phyloP scores from a whole-genome alignment of 805 yeast genomes.

The Wickerhamia fluorescens region DNA sequence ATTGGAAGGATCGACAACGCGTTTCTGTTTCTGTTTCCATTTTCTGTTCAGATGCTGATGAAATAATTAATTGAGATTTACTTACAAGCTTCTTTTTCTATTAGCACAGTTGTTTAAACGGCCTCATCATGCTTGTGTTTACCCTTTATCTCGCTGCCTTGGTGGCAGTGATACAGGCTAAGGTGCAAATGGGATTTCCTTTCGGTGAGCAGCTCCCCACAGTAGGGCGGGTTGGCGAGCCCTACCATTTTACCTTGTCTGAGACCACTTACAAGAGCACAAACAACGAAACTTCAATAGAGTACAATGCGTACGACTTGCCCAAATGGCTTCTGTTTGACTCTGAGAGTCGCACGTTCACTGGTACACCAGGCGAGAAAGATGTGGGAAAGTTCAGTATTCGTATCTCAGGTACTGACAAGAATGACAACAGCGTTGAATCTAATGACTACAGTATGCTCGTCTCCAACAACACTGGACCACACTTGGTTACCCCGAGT shows the following conservation, averaged over 20 bases:
- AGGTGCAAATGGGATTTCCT: constrained; percentile 66
- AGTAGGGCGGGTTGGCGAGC: constrained; percentile 65
- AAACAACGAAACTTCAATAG: constrained; percentile 30
- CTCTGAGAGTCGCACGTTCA: constrained; percentile 45
- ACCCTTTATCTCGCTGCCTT: no score
- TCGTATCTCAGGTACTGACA: constrained; percentile 60
- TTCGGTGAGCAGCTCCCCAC: constrained; percentile 79
- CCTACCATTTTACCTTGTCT: constrained; percentile 61
- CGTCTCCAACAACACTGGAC: constrained; percentile 52
- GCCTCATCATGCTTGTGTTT: no score
- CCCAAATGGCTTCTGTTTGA: constrained; percentile 84
- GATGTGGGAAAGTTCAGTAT: constrained; percentile 37
- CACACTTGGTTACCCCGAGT: constrained; percentile 37
- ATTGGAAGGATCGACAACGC: no score
- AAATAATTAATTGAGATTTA: no score
- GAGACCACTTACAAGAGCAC: constrained; percentile 53
- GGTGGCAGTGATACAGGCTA: constrained; percentile 22
- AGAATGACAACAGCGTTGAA: constrained; percentile 37
- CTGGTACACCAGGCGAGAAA: constrained; percentile 59
- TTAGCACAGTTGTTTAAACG: no score
- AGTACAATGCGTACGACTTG: constrained; percentile 48
- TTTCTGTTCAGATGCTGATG: no score
- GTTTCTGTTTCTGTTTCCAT: no score
- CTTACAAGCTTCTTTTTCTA: no score
- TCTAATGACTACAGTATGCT: constrained; percentile 50